phyloP scores from a whole-genome alignment of 305 asterid species.

The Plantago rigida region DNA sequence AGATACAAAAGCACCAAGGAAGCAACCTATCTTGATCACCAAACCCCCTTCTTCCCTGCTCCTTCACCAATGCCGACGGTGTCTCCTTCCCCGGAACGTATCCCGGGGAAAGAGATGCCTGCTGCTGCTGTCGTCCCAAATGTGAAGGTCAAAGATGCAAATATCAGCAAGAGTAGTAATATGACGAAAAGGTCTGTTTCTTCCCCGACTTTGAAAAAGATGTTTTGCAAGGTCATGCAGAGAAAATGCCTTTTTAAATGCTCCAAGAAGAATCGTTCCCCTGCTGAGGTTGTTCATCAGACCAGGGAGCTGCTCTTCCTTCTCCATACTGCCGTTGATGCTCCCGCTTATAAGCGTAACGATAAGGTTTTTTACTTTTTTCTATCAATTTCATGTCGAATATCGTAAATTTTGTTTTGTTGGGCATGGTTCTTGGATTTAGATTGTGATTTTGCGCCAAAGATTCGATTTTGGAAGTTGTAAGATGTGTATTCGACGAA shows the following conservation, averaged over 20 bases:
- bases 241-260: slow-evolving; percentile 43
- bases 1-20: too few relatives aligned
- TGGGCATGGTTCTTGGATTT: too few relatives aligned
- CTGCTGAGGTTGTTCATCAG: slow-evolving; percentile 47
- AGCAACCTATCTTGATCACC: too few relatives aligned
- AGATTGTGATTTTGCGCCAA: too few relatives aligned
- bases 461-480: too few relatives aligned
- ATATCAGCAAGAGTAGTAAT: neutral
- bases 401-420: too few relatives aligned
- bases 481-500: too few relatives aligned
- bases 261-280: slow-evolving; percentile 42
- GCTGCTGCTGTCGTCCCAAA: slow-evolving; percentile 17
- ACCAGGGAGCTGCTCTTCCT: slow-evolving; percentile 35
- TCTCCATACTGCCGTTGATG: slow-evolving; percentile 31
- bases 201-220: slow-evolving; percentile 37
- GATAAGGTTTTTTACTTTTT: slow-evolving; percentile 38
- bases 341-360: slow-evolving; percentile 31
- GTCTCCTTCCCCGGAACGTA: slow-evolving; percentile 34
- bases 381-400: neutral
- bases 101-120: slow-evolving; percentile 42
- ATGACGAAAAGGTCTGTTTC: slow-evolving; percentile 24
- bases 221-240: slow-evolving; percentile 46
- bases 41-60: too few relatives aligned
- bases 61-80: slow-evolving; percentile 26
- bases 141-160: slow-evolving; percentile 18